Evolutionary conservation across 176 grass and related monocot species (phyloP), one percentile per base, ranked within the genome.

Genomic region (Aegilops sharonensis): DNA sequence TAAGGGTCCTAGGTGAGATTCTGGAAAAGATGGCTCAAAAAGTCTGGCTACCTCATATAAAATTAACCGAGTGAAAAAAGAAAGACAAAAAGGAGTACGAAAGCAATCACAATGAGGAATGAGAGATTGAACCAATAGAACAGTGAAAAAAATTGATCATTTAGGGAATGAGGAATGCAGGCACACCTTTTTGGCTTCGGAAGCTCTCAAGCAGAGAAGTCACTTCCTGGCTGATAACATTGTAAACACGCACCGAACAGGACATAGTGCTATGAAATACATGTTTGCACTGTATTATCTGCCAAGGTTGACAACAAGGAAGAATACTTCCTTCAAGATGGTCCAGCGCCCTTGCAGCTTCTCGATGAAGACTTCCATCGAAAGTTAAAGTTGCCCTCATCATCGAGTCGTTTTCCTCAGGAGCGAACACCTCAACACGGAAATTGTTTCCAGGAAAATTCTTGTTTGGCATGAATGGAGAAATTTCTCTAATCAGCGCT

Each of bases 231-330:
- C 82, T 92, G 84, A 95, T 85, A 75, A 86, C 93, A 89, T 85
- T 68, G 82, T 98, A 95, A 62, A 95, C 79, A 78, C 83, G 77
- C 17, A 82, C 15, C 37, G 88, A 86, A 87, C 93, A 98, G 13
- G 87, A 93, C 43, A 98, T 11, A 29, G 86, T 90, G 81, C 93
- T 95, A 78, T 90, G 85, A 86, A 98, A 98, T 39, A 98, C 93
- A 89, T 95, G 90, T 82, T 95, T 79, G 75, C 95, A 95, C 61
- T 93, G 85, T 81, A 98, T 98, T 81, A 63, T 93, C 90, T 98
- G 95, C 95, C 95, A 98, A 45, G 81, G 74, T 37, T 78, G 81
- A 83, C 83, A 98, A 84, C 86, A 85, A 32, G 93, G 81, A 68
- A 98, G 87, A 54, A 91, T 47, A 29, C 84, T 86, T 81, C 95